Conservation (phyloP, 2,329 filamentous ascomycete genomes). For the Talaromyces piceae region DNA sequence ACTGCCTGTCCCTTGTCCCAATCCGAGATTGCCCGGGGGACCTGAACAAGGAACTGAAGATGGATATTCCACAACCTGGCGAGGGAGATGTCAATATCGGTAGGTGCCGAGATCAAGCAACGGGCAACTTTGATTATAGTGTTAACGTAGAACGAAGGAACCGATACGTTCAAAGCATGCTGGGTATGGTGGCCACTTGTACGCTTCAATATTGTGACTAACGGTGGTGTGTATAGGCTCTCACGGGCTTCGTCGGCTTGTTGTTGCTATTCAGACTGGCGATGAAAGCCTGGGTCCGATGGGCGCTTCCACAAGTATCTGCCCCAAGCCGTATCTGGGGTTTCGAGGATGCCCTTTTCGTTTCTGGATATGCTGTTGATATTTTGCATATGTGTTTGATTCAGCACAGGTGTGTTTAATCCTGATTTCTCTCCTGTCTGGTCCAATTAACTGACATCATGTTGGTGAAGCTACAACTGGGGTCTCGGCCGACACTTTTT, state of each 20-base stretch:
- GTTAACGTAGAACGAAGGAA: conserved; percentile 7
- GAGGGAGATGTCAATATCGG: conserved; percentile 15
- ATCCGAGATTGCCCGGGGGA: neutral
- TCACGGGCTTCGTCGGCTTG: conserved; percentile 14
- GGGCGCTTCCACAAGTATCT: conserved; percentile 24
- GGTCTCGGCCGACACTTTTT: conserved; percentile 28
- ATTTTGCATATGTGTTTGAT: conserved; percentile 25
- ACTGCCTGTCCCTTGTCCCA: neutral
- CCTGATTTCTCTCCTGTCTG: neutral
- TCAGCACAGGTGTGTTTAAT: conserved; percentile 22
- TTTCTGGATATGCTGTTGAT: conserved; percentile 23
- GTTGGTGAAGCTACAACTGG: conserved; percentile 18
- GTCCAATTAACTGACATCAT: too few relatives aligned
- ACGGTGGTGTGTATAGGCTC: conserved; percentile 7
- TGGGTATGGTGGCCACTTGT: conserved; percentile 3
- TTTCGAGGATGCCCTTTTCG: conserved; percentile 26
- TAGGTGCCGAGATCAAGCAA: conserved; percentile 1
- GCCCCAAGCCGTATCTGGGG: conserved; percentile 27
- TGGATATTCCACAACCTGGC: conserved; percentile 15
- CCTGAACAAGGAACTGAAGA: neutral
- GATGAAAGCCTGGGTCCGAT: conserved; percentile 26
- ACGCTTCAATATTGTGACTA: neutral
- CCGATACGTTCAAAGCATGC: conserved; percentile 9
- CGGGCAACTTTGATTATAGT: neutral
- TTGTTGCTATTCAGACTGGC: conserved; percentile 14